Conservation (phyloP, 345 rosid genomes). For the Brassica rapa region DNA sequence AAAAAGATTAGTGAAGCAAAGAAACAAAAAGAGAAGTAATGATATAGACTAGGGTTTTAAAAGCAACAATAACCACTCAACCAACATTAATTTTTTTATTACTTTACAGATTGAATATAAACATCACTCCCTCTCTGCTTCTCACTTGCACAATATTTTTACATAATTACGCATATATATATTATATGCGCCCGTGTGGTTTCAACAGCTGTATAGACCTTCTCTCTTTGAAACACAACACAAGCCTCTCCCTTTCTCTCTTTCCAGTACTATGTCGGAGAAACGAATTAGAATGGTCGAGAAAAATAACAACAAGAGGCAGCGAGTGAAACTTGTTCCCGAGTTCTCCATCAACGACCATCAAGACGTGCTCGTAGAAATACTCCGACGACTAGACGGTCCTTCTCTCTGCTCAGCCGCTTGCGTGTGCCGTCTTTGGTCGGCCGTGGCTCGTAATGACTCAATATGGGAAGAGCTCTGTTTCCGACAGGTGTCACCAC, state of each 20-base stretch:
- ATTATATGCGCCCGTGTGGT: slow-evolving; percentile 29
- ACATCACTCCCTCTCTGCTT: slow-evolving; percentile 26
- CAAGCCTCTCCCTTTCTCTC: slow-evolving; percentile 7
- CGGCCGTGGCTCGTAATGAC: slow-evolving; percentile 64
- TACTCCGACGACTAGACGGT: slow-evolving; percentile 77
- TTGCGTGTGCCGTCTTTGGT: slow-evolving; percentile 93
- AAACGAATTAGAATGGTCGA: slow-evolving; percentile 26
- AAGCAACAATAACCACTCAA: slow-evolving; percentile 36
- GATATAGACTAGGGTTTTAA: slow-evolving; percentile 26
- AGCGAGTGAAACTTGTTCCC: slow-evolving; percentile 21
- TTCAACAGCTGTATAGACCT: slow-evolving; percentile 36
- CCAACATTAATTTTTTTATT: slow-evolving; percentile 33
- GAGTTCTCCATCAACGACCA: slow-evolving; percentile 75
- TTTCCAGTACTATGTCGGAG: slow-evolving; percentile 32
- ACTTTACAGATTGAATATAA: slow-evolving; percentile 21
- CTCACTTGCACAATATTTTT: slow-evolving; percentile 23
- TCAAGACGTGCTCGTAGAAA: slow-evolving; percentile 72
- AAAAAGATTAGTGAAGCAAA: no score
- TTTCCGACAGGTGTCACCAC: slow-evolving; percentile 69
- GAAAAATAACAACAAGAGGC: slow-evolving; percentile 37
- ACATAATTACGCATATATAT: not conserved
- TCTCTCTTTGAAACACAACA: slow-evolving; percentile 23
- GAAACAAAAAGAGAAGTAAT: slow-evolving; percentile 35
- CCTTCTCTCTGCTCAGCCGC: slow-evolving; percentile 81
- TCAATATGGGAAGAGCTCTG: slow-evolving; percentile 91